phyloP scores from a whole-genome alignment of 2,329 filamentous ascomycete species.

The Cladosporium sp. region DNA sequence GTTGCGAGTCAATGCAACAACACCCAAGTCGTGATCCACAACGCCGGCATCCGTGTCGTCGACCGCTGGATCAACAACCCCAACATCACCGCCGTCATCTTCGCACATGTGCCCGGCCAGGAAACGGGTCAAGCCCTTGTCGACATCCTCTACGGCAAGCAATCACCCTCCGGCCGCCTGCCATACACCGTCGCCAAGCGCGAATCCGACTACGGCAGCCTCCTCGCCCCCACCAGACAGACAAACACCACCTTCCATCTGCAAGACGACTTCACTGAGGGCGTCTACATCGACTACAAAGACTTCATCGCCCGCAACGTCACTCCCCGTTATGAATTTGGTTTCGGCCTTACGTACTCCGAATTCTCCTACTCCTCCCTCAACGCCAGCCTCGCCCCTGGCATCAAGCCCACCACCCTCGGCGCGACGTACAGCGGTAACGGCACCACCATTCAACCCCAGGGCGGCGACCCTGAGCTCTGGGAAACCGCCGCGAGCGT shows the following conservation, averaged over 20 bases:
- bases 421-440: constrained; percentile 53
- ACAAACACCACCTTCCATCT: background rate
- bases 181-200: constrained; percentile 31
- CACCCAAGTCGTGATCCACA: constrained; percentile 31
- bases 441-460: constrained; percentile 27
- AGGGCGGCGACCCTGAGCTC: constrained; percentile 42
- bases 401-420: constrained; percentile 46
- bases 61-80: constrained; percentile 28
- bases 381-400: constrained; percentile 39
- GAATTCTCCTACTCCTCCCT: constrained; percentile 37
- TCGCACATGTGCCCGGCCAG: constrained; percentile 27
- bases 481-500: constrained; percentile 61
- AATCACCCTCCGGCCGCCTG: constrained; percentile 27
- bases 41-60: constrained; percentile 27
- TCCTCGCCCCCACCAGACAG: constrained; percentile 19
- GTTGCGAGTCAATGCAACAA: constrained; percentile 28
- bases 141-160: constrained; percentile 28
- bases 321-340: constrained; percentile 41
- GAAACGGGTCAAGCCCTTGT: constrained; percentile 26
- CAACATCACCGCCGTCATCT: constrained; percentile 30
- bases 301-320: constrained; percentile 40
- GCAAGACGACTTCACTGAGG: constrained; percentile 36
- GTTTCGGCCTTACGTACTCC: constrained; percentile 43
- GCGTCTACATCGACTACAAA: constrained; percentile 44
- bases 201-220: constrained; percentile 26